Evolutionary conservation across 768 basidiomycete species (phyloP), one percentile per base, ranked within the genome.

Genomic region (Leccinellum luteum): DNA sequence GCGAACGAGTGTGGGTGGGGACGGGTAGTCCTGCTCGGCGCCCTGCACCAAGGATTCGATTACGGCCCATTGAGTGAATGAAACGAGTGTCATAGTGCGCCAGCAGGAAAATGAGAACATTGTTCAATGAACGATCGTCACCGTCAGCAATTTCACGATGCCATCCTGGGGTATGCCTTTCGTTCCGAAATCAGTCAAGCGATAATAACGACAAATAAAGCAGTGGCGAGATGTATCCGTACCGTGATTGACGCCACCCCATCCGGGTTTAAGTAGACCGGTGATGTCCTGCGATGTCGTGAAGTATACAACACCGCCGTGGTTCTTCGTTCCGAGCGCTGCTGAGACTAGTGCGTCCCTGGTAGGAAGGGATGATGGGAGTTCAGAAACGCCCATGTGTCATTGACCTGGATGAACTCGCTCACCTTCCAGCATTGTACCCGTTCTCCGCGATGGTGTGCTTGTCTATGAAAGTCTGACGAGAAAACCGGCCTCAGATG

Each of bases 131-230:
- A 31, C 25, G 48, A 81, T 78, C 1, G 73, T 79, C 14, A 85
- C 80, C 0, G 81, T 85, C 52, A 86, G 69, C 19, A 85, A 66
- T 0, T 76, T 79, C 9, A 81, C 79, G 47, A 79, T 75, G 27
- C 85, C 85, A 63, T 86, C 84, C 45, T 77, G 77, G 4, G 84
- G 76, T 54, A 85, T 86, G 19, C 74, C 85, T 85, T 85, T 21
- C 13, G 23, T 30, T 59, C 49, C 12, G 35, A 23, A 23, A 54
- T 45, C 48, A 62, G 56, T 34, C 28, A 7, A 9, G 21, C 14
- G 25, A 12, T 19, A 25, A 13, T 38, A 5, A 15, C 49, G 7
- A 30, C 25, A 25, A 25, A 25, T n/a, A 25, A 4, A 3, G 25
- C 25, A 25, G 25, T 25, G 25, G 25, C 25, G 25, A 25, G 4